Evolutionary conservation across 2,329 filamentous ascomycete genomes (phyloP), one percentile per base, ranked within the genome.

Genomic region (Hymenotorrendiella dingleyae): DNA sequence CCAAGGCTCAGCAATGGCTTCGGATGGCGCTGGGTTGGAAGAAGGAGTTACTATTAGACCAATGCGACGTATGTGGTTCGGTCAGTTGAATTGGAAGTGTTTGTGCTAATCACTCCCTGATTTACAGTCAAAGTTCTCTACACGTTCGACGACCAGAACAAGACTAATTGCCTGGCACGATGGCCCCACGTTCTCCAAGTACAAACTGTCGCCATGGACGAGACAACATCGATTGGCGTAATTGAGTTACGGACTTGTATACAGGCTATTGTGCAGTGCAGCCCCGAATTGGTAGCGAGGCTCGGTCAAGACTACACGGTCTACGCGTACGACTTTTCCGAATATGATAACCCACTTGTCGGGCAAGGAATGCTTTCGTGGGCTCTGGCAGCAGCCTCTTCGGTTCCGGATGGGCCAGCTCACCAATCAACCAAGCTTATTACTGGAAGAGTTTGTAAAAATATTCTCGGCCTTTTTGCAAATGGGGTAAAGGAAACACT

Each of bases 321-420:
- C 43, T 98, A 98, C 66, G 89, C 91, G 22, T 87, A 88, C 68
- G 93, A 98, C 64, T 97, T 91, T 64, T 96, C 93, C 10, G 93
- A 98, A 66, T 86, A 86, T 51, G 90, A 96, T 60, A 87, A 83
- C 14, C 93, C 94, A 40, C 74, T 97, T 43, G 91, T 96, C 19
- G 93, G 93, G 17, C 91, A 98, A 65, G 93, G 94, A 40, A 87
- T 97, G 81, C 72, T 98, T 16, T 97, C 93, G 27, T 84, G 85
- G 76, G 80, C 83, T 17, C 72, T 97, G 34, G 74, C 76, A 37
- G 49, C 61, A 42, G 65, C 75, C 40, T 76, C 78, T 60, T 59
- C 73, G 42, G 72, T 71, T 11, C 72, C 74, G 7, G 69, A 73
- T 46, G 70, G 69, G 14, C 68, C 72, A 20, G 71, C 72, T 37